phyloP scores from a whole-genome alignment of 108 stramenopile species.

The Aurantiochytrium sp. region DNA sequence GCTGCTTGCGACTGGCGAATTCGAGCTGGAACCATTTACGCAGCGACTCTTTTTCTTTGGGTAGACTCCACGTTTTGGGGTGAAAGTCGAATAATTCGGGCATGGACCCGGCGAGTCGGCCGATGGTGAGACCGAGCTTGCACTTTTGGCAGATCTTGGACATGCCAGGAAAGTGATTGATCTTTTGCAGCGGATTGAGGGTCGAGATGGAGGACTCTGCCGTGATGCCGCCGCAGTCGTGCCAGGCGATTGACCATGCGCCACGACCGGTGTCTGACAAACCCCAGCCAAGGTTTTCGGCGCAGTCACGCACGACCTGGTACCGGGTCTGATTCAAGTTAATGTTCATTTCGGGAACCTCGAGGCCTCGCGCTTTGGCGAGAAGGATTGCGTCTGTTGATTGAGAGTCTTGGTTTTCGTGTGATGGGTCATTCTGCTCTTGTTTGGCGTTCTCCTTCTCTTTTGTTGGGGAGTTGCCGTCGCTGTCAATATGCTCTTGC shows the following conservation, averaged over 20 bases:
- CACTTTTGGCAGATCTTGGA: conserved; percentile 65
- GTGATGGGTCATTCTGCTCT: no score
- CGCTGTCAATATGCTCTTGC: no score
- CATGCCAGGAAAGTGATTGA: conserved; percentile 82
- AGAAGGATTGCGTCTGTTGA: no score
- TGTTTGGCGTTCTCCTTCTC: neutral
- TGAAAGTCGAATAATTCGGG: conserved; percentile 65
- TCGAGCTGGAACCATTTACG: conserved; percentile 41
- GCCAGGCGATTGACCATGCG: neutral
- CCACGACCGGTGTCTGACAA: neutral
- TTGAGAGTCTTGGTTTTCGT: no score
- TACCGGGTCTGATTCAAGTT: neutral
- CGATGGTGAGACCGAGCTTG: conserved; percentile 64
- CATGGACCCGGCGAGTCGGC: conserved; percentile 57
- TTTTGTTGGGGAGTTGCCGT: neutral
- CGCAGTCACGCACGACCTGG: neutral
- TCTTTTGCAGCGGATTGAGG: neutral
- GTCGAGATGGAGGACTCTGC: neutral
- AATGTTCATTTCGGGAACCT: neutral
- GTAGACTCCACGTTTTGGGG: conserved; percentile 64
- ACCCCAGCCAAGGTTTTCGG: neutral
- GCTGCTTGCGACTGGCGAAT: conserved; percentile 51
- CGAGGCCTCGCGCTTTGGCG: neutral
- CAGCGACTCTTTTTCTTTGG: conserved; percentile 33
- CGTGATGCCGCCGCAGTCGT: conserved; percentile 3